Base-by-base conservation (phyloP, 2,329 filamentous ascomycete genomes). In the Pestalotiopsis sp. region DNA sequence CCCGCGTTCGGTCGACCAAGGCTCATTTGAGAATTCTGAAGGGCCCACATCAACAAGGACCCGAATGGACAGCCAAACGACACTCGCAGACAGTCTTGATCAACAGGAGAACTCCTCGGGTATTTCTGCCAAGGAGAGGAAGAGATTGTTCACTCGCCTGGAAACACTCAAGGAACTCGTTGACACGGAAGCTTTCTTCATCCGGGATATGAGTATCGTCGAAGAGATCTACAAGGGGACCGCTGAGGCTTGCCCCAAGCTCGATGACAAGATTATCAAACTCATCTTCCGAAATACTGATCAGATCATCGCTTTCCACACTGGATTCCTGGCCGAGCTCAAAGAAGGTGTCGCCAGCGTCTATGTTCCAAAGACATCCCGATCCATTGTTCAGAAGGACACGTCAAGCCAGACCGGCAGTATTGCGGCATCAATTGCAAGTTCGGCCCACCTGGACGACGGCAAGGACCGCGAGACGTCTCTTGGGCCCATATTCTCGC, bases 191-290 rank as follows among this genome's bases (percentile, higher is more conserved):
- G 90, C 94, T 61, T 90, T 91, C 5, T 98, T 97, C 79, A 90
- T 97, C 67, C 89, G 94, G 71, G 96, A 99, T 78, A 95, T 99
- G 93, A 97, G 94, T 77, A 95, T 99, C 65, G 92, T 97, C 2
- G 94, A 97, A 75, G 94, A 98, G 76, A 98, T 99, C 66, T 99
- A 98, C 84, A 97, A 97, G 79, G 94, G 93, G 57, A 98, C 96
- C 0, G 93, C 94, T 1, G 90, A 92, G 72, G 92, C 92, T 11
- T 94, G 92, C 67, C 89, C 93, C 9, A 89, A 94, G 70, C 87
- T 98, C 35, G 93, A 92, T 57, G 83, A 88, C 56, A 92, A 95
- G 71, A 97, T 97, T 70, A 91, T 97, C 74, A 97, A 94, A 76
- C 86, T 92, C 13, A 89, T 99, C 17, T 99, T 99, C 78, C 91